Percentiles rank a stretch among this genome's conserved stretches.
Conservation (phyloP, 2,329 filamentous ascomycete genomes). For the Leptographium radiaticola region DNA sequence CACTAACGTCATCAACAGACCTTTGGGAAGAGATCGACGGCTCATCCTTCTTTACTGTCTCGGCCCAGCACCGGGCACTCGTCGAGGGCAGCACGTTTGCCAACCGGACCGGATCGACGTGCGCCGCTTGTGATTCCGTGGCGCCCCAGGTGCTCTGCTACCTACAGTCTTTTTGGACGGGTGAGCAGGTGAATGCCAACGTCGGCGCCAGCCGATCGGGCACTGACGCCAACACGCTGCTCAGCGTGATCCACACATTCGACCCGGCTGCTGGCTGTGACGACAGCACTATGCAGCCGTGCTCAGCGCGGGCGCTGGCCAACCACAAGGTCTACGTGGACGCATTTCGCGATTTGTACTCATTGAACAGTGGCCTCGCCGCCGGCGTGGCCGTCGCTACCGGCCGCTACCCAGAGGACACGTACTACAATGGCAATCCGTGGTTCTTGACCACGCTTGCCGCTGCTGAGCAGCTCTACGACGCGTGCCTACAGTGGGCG, state of each 20-base stretch:
- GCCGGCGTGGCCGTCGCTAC: conserved; percentile 46
- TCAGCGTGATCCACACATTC: conserved; percentile 55
- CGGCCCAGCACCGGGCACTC: conserved; percentile 55
- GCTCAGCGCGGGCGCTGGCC: conserved; percentile 52
- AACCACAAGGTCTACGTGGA: conserved; percentile 68
- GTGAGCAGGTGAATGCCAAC: conserved; percentile 55
- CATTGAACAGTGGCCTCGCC: conserved; percentile 52
- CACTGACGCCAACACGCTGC: conserved; percentile 59
- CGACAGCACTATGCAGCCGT: conserved; percentile 64
- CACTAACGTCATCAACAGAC: conserved; percentile 20
- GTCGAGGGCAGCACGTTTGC: conserved; percentile 57
- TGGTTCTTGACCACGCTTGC: conserved; percentile 63
- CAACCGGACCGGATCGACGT: conserved; percentile 44
- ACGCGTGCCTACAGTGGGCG: conserved; percentile 61
- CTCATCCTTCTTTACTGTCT: conserved; percentile 67
- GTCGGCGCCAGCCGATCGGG: conserved; percentile 36
- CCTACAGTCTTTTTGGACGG: conserved; percentile 60
- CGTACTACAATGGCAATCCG: conserved; percentile 66
- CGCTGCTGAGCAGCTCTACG: conserved; percentile 69
- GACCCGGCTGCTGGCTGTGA: conserved; percentile 55
- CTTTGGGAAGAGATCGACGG: conserved; percentile 74
- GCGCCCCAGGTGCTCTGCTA: conserved; percentile 63
- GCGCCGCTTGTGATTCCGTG: conserved; percentile 43
- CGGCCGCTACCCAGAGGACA: conserved; percentile 59
- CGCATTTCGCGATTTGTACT: conserved; percentile 57